Conservation (phyloP, 208 protist genomes). For the Acanthamoeba royreba region DNA sequence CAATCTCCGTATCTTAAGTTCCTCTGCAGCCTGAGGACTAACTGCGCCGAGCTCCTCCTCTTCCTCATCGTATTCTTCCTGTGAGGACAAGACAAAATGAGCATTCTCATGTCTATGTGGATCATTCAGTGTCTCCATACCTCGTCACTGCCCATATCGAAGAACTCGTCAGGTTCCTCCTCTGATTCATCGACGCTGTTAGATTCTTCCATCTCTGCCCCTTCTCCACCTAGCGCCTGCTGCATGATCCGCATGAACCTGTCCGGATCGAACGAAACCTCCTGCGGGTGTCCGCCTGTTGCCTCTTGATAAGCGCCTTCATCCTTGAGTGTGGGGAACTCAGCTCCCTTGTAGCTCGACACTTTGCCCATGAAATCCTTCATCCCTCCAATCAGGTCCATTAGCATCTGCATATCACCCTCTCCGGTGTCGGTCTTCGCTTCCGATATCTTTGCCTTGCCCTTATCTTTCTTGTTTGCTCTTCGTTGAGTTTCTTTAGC, state of each 20-base stretch:
- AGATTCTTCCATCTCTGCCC: neutral
- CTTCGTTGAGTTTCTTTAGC: neutral
- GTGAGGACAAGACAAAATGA: neutral
- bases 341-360: slow-evolving; percentile 28
- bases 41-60: neutral
- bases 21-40: neutral
- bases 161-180: slow-evolving; percentile 42
- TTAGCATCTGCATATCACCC: neutral
- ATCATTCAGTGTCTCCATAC: no score
- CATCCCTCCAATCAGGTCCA: slow-evolving; percentile 7
- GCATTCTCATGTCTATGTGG: neutral
- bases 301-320: no score
- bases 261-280: slow-evolving; percentile 16
- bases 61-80: neutral
- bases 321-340: slow-evolving; percentile 12
- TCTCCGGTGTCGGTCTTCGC: neutral
- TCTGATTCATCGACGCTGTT: neutral
- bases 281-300: neutral
- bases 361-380: slow-evolving; percentile 18
- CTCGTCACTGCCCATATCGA: slow-evolving; percentile 24
- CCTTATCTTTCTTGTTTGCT: neutral
- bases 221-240: neutral
- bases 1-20: neutral
- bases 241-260: slow-evolving; percentile 32
- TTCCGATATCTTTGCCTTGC: neutral